Base-by-base conservation (phyloP, 2,329 filamentous ascomycete genomes). In the Balansia obtecta region DNA sequence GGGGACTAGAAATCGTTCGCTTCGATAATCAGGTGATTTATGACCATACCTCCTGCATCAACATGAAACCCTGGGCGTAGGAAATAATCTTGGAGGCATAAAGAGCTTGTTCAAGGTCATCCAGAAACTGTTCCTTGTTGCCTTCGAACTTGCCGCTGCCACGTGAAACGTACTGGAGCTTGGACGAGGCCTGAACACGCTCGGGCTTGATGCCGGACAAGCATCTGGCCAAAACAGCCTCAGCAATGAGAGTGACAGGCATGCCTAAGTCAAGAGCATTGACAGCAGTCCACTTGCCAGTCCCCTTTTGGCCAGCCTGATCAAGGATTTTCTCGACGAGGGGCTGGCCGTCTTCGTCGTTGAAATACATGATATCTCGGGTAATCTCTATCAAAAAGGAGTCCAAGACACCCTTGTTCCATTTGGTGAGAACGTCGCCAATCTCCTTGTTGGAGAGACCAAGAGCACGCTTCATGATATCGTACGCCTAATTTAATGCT, bases 81-180 rank as follows among this genome's bases (percentile, higher is more conserved):
- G 93, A 98, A 73, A 98, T 96, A 69, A 98, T 98, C 86, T 98
- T 98, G 66, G 91, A 97, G 60, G 93, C 93, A 68, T 98, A 98
- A 55, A 98, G 83, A 60, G 91, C 93, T 79, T 98, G 93, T 80
- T 98, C 93, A 48, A 98, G 87, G 72, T 98, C 90, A 61, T 88
- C 87, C 61, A 98, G 83, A 82, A 97, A 95, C 70, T 89, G 80
- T 70, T 88, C 77, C 80, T 86, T 89, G 82, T 96, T 81, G 61
- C 93, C 93, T 62, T 85, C 79, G 71, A 97, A 97, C 63, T 68
- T 71, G 63, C 80, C 82, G 66, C 79, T 85, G 63, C 52, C 42
- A 20, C 88, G 89, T 60, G 90, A 87, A 54, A 79, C 73, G 59
- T 75, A 83, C 61, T 82, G 68, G 46, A 98, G 86, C 68, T 89